phyloP scores from a whole-genome alignment of 345 rosid genomes.

The Draba incana region DNA sequence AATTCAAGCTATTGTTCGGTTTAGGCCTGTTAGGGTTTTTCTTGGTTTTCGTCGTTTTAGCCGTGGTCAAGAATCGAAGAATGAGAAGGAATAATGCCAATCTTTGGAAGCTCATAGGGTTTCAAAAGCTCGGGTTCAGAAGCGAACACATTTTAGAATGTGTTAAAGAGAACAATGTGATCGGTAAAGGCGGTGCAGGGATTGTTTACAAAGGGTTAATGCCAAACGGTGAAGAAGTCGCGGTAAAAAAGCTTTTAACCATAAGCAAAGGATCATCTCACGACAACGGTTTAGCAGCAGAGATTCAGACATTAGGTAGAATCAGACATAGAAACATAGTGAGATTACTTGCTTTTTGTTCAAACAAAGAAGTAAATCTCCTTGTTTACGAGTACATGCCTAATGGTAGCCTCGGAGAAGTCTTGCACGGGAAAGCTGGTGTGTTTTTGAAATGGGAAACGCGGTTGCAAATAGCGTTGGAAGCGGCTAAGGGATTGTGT shows the following conservation, averaged over 20 bases:
- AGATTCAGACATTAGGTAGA: conserved; percentile 82
- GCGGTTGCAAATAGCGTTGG: conserved; percentile 80
- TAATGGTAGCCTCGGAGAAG: conserved; percentile 94
- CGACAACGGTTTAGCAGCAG: conserved; percentile 86
- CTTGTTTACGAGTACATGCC: conserved; percentile 94
- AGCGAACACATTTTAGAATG: conserved; percentile 82
- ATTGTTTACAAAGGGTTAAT: conserved; percentile 79
- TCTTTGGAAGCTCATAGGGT: conserved; percentile 83
- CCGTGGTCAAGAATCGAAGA: conserved; percentile 63
- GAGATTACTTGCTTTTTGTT: conserved; percentile 78
- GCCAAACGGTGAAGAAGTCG: conserved; percentile 87
- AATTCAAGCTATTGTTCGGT: conserved; percentile 77
- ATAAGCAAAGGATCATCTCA: conserved; percentile 66
- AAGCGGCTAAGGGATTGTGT: conserved; percentile 91
- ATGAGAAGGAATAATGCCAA: conserved; percentile 45
- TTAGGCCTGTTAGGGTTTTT: conserved; percentile 74
- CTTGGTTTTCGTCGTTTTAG: conserved; percentile 62
- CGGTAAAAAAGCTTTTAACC: conserved; percentile 83
- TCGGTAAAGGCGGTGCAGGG: conserved; percentile 95
- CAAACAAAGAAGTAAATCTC: conserved; percentile 79
- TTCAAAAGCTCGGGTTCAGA: conserved; percentile 76
- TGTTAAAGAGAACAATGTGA: conserved; percentile 80
- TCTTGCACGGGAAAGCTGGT: conserved; percentile 81
- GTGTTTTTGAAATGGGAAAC: conserved; percentile 67
- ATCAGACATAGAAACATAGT: conserved; percentile 94